phyloP scores from a whole-genome alignment of 2,329 filamentous ascomycete genomes.

The Trichoderma guizhouense region DNA sequence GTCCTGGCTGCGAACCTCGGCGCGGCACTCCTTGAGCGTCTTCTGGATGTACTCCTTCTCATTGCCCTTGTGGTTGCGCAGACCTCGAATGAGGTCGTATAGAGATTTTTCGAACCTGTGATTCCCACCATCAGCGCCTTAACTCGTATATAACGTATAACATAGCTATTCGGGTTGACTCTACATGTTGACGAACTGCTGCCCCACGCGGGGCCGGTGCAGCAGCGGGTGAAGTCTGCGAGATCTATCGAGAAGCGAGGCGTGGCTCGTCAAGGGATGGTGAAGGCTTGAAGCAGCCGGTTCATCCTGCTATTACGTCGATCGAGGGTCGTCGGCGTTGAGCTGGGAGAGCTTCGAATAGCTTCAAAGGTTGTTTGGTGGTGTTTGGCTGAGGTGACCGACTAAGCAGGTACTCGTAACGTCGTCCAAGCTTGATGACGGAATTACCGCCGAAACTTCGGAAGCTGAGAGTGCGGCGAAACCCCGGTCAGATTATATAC shows the following conservation, averaged over 20 bases:
- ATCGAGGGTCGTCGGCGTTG: neutral
- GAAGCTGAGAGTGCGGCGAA: neutral
- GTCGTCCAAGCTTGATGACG: conserved; percentile 5
- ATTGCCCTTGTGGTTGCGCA: conserved; percentile 91
- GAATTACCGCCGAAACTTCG: conserved; percentile 17
- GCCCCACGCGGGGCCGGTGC: conserved; percentile 22
- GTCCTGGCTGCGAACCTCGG: conserved; percentile 88
- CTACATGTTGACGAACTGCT: conserved; percentile 23
- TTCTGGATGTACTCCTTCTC: conserved; percentile 95
- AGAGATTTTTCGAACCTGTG: conserved; percentile 97
- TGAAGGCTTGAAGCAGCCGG: neutral
- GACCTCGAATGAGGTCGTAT: conserved; percentile 95
- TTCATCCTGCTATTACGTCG: conserved; percentile 16
- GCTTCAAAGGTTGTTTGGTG: neutral
- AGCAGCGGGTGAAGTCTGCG: neutral
- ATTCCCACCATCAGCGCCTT: neutral
- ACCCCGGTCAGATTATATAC: neutral
- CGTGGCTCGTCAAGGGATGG: neutral
- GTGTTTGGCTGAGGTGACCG: neutral
- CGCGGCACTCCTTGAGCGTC: conserved; percentile 89
- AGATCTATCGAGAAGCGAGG: neutral
- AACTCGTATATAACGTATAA: neutral
- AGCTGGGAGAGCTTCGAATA: neutral
- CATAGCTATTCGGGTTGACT: neutral
- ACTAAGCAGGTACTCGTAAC: neutral